Conservation (phyloP, 768 basidiomycete species). For the Grammothele lineata region DNA sequence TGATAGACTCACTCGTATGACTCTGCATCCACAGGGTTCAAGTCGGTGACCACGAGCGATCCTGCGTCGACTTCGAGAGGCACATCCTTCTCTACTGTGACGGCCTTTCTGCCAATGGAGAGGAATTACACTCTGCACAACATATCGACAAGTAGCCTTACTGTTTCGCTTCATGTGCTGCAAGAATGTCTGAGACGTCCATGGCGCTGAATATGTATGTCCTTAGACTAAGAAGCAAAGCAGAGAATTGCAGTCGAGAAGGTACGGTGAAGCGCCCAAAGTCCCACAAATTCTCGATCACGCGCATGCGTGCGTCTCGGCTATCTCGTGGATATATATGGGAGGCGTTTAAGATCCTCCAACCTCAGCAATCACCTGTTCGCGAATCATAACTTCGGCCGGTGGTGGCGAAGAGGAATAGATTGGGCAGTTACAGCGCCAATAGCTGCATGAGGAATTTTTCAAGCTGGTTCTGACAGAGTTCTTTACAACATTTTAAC, state of each 20-base stretch:
- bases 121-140: too few species aligned
- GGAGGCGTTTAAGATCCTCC: too few species aligned
- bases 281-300: slow-evolving; percentile 8
- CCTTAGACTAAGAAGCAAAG: neutral
- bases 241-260: neutral
- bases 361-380: too few species aligned
- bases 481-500: too few species aligned
- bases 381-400: too few species aligned
- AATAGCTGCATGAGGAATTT: too few species aligned
- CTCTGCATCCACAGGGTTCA: slow-evolving; percentile 80
- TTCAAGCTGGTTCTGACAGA: too few species aligned
- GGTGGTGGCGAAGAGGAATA: too few species aligned
- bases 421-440: too few species aligned
- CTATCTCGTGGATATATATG: too few species aligned
- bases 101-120: slow-evolving; percentile 49
- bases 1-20: slow-evolving; percentile 64
- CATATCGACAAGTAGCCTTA: too few species aligned
- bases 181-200: slow-evolving; percentile 81
- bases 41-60: slow-evolving; percentile 81
- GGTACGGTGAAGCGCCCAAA: neutral
- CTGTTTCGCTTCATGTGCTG: slow-evolving; percentile 70
- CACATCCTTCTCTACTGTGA: slow-evolving; percentile 72
- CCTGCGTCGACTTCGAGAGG: slow-evolving; percentile 81
- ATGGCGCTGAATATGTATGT: too few species aligned
- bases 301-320: neutral